A percentile compares a stretch with the other conserved stretches of the same genome.
phyloP scores from a whole-genome alignment of 2,329 filamentous ascomycete species.

The Magnaporthales sp. region DNA sequence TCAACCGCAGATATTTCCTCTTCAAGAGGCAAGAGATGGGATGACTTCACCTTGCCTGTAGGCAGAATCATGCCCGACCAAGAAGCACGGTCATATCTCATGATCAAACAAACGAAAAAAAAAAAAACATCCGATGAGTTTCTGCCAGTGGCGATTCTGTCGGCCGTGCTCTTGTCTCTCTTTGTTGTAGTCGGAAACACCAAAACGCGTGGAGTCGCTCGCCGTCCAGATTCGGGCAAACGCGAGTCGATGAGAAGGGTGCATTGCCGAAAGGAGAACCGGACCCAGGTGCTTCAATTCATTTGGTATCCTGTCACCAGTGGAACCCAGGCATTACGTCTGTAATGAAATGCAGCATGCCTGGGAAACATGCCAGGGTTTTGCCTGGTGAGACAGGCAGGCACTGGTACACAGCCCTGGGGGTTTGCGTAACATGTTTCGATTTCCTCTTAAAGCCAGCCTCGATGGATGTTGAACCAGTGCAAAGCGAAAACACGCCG shows the following conservation, averaged over 20 bases:
- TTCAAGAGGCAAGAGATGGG: not conserved
- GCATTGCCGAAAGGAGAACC: not conserved
- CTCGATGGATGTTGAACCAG: not conserved
- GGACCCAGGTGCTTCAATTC: not conserved
- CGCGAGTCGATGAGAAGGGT: not conserved
- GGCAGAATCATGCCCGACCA: not conserved
- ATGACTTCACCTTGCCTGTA: not conserved
- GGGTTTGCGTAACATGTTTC: not conserved
- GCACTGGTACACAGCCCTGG: not conserved
- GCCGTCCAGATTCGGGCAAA: not conserved
- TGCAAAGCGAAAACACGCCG: not conserved
- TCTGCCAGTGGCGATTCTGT: not conserved
- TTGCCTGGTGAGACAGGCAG: not conserved
- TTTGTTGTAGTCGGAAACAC: not conserved
- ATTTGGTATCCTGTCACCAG: not conserved
- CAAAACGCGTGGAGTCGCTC: not conserved
- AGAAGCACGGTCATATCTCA: not conserved
- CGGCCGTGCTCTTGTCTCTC: not conserved
- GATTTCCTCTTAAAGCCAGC: not conserved
- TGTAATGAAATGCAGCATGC: not conserved
- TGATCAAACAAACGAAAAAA: no score
- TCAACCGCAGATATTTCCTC: not conserved
- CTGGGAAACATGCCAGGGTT: not conserved
- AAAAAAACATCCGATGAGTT: not conserved
- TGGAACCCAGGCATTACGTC: not conserved